Percentiles rank a stretch among this genome's conserved stretches.
phyloP scores from a whole-genome alignment of 805 yeast genomes.

The Teunomyces kruisii region DNA sequence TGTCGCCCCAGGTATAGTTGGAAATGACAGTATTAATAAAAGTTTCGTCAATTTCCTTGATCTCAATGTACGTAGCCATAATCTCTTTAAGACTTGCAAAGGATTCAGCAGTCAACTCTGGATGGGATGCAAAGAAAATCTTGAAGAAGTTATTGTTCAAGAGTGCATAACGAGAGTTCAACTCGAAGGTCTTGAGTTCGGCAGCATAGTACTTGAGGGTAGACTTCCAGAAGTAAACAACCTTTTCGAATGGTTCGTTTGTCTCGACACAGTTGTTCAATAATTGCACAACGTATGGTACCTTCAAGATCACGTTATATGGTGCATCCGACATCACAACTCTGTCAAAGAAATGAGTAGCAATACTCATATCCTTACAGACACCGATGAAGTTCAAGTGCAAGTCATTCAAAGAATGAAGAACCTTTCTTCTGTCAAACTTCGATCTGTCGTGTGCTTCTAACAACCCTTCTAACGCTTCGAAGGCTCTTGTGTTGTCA shows the following conservation, averaged over 20 bases:
- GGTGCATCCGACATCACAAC: conserved; percentile 72
- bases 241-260: conserved; percentile 56
- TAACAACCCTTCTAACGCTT: conserved; percentile 60
- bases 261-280: conserved; percentile 59
- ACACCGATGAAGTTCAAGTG: conserved; percentile 78
- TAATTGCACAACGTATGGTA: conserved; percentile 67
- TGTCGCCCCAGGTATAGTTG: conserved; percentile 66
- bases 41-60: conserved; percentile 71
- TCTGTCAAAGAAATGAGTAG: conserved; percentile 71
- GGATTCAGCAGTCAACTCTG: conserved; percentile 53
- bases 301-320: conserved; percentile 67
- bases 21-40: conserved; percentile 75
- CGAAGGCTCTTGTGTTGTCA: conserved; percentile 64
- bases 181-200: conserved; percentile 45
- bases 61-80: conserved; percentile 53
- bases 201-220: conserved; percentile 52
- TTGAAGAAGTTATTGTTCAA: conserved; percentile 68
- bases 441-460: conserved; percentile 33
- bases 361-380: conserved; percentile 68
- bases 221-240: conserved; percentile 61
- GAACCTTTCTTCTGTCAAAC: conserved; percentile 21
- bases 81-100: conserved; percentile 55
- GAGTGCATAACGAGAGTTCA: conserved; percentile 71
- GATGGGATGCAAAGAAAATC: conserved; percentile 62
- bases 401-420: conserved; percentile 59